Evolutionary conservation across 768 basidiomycete genomes (phyloP), one percentile per base, ranked within the genome.

Genomic region (Suillus decipiens): DNA sequence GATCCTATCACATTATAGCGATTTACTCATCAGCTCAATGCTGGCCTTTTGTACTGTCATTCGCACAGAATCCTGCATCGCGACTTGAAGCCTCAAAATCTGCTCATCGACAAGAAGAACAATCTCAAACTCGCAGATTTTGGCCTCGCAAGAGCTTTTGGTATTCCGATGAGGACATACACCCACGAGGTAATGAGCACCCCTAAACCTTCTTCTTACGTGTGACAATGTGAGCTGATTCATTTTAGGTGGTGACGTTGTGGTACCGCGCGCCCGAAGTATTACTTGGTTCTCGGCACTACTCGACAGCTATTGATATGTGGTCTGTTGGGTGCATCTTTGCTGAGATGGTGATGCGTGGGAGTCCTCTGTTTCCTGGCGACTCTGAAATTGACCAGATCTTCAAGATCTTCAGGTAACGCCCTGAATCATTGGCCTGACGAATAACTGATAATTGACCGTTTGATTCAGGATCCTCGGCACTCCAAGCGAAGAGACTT

Each of bases 321-420:
- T 99, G 97, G 97, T 96, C 94, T n/a, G 96, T 99, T 24, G 97
- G 92, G 0, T 98, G 96, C 72, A 99, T 99, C 74, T 94, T 97
- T 72, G 96, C 96, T 9, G 97, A 99, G 79, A 98, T 99, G 96
- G 90, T 94, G 60, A 93, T 96, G 90, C 84, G 87, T 64, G 92
- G 92, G 67, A 88, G 73, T 86, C 86, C 96, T 2, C 82, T 98
- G 14, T 99, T 99, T 84, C 96, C 97, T 28, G 97, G 97, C 5
- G 97, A 99, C 78, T 99, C 97, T 33, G 97, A 99, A 79, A 99
- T 99, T 72, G 97, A 99, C 78, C 97, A 99, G 81, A 99, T 99
- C 67, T 99, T 99, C 86, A 90, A 94, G 77, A 99, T 99, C 71
- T 99, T 99, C 84, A 87, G 93, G 97, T 96, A 65, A 59, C 75